Base-by-base conservation (phyloP, 352 stramenopile genomes). In the Globisporangium uncinulatum region DNA sequence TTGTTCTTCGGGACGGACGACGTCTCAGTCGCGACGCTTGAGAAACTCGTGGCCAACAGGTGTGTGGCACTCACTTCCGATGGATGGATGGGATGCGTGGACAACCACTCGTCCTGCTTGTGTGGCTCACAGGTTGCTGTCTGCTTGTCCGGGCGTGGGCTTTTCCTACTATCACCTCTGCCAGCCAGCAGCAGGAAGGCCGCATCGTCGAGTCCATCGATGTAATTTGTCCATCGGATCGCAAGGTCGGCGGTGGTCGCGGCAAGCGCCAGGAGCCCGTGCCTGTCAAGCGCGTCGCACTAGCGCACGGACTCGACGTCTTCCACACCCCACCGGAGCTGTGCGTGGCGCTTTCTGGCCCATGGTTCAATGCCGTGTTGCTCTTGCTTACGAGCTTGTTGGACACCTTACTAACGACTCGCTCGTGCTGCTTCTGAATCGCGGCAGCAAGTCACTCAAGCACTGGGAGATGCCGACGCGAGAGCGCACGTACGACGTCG, bases 1-100 rank as follows among this genome's bases (percentile, higher is more conserved):
- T 65, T 94, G 14, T 94, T 94, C 70, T 94, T 94, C 66, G 84
- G 84, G 34, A 94, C 84, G 4, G 84, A 94, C 56, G 77, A 94
- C 43, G 79, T 94, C 29, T 92, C 84, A 19, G 71, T 92, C 36
- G 74, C 82, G 37, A 94, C 84, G 61, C 79, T 94, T 20, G 66
- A 78, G 56, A 60, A 56, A 39, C 67, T 94, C 59, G 71, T 92
- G 53, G 69, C 62, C 56, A 83, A 88, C 69, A 89, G 82, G 76
- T 37, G 37, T 34, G 4, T 43, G 24, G 51, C 11, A 21, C 31
- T 20, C 37, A 17, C 20, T 13, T 32, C 46, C 31, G 24, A 29
- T 29, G 24, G 24, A 29, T 64, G 54, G 19, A 47, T 41, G 21
- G 24, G 24, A 29, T 29, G 24, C 24, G 24, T 29, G 24, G 24